Evolutionary conservation across 306 rosid genomes (phyloP).

Genomic region (Macrotyloma uniflorum): DNA sequence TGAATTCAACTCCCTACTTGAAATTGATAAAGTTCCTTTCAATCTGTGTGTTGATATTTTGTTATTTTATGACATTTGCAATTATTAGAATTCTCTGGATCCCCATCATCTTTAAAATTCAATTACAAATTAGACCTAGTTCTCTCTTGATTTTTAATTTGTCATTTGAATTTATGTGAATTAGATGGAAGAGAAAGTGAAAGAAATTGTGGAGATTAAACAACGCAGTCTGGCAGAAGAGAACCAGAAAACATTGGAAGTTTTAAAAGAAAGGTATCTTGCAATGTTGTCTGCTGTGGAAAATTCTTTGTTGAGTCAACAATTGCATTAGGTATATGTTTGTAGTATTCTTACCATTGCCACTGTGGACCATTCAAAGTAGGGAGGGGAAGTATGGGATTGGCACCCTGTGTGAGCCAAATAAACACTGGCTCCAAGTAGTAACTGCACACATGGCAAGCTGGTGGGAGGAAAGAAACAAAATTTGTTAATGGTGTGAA

Average conservation of each 20-base stretch:
- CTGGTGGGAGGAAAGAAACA: conserved; percentile 26
- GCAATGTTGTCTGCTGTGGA: conserved; percentile 25
- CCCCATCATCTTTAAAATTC: conserved; percentile 3
- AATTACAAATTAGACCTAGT: conserved; percentile 5
- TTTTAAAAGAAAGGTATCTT: conserved; percentile 81
- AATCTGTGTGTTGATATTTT: conserved; percentile 11
- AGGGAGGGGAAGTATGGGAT: background rate
- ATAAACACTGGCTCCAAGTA: conserved; percentile 5
- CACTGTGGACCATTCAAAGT: background rate
- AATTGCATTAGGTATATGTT: background rate
- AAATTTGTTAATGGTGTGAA: background rate
- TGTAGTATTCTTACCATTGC: conserved; percentile 10
- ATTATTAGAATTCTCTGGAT: background rate
- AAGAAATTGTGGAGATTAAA: conserved; percentile 96
- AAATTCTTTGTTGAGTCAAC: conserved; percentile 24
- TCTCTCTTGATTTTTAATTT: conserved; percentile 33
- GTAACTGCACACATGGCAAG: conserved; percentile 18
- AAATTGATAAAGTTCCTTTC: conserved; percentile 12
- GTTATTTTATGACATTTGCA: conserved; percentile 23
- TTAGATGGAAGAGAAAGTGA: conserved; percentile 97
- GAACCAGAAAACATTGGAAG: conserved; percentile 91
- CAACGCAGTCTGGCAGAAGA: conserved; percentile 98
- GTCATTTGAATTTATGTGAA: conserved; percentile 33
- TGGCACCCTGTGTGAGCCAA: background rate
- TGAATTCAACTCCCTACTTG: conserved; percentile 22